Percentiles rank a stretch among this genome's conserved stretches.
Evolutionary conservation across 2,329 filamentous ascomycete species (phyloP).

Genomic region (Fusarium chlamydosporum): DNA sequence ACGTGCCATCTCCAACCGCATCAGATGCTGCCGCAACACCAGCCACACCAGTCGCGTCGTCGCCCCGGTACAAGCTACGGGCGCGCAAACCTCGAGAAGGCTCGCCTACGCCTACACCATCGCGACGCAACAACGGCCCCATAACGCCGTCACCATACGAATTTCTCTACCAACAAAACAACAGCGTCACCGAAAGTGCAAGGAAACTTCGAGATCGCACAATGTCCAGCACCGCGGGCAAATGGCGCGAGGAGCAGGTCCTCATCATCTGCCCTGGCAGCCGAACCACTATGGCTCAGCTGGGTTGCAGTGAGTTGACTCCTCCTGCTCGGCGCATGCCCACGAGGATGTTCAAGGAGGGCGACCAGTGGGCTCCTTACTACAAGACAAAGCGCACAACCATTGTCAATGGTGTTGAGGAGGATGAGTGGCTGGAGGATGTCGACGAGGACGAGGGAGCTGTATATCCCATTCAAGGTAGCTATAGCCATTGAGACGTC

Average conservation of each 20-base stretch:
- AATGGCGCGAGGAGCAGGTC: constrained; percentile 75
- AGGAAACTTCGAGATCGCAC: constrained; percentile 42
- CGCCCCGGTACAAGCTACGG: constrained; percentile 47
- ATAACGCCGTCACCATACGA: constrained; percentile 25
- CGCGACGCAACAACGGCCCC: constrained; percentile 39
- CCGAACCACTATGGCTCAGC: constrained; percentile 89
- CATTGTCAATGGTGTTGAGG: constrained; percentile 62
- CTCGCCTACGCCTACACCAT: constrained; percentile 41
- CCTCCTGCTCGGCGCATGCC: constrained; percentile 88
- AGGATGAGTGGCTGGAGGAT: constrained; percentile 88
- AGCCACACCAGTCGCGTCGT: constrained; percentile 39
- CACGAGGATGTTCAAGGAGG: constrained; percentile 95
- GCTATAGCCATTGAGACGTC: constrained; percentile 38
- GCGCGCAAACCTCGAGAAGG: constrained; percentile 45
- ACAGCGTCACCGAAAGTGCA: constrained; percentile 7
- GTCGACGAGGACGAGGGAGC: constrained; percentile 89
- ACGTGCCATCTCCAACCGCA: constrained; percentile 35
- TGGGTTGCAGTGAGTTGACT: constrained; percentile 91
- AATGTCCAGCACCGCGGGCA: constrained; percentile 70
- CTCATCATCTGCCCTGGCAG: constrained; percentile 86
- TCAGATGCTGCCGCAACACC: constrained; percentile 14
- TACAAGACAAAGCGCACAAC: constrained; percentile 78
- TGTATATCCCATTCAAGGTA: constrained; percentile 83
- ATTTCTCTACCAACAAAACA: constrained; percentile 20
- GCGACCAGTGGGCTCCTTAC: constrained; percentile 81